Evolutionary conservation across 2,329 filamentous ascomycete species (phyloP).

Genomic region (Dryadomyces quercivorus): DNA sequence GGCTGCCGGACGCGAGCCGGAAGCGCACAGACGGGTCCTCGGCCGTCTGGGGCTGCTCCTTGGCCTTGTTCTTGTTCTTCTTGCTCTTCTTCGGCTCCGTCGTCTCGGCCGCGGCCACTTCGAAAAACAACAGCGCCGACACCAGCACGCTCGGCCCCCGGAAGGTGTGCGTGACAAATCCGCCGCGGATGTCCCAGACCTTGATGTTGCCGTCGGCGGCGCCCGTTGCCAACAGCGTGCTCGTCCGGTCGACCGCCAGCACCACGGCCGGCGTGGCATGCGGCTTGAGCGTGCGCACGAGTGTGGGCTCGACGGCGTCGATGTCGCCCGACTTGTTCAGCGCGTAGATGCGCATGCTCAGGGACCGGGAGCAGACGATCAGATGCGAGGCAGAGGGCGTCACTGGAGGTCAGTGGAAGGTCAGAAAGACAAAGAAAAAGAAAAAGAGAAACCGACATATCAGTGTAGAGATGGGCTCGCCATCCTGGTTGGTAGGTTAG

Average conservation of each 20-base stretch:
- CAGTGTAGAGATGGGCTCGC: slow-evolving; percentile 66
- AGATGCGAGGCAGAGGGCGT: slow-evolving; percentile 82
- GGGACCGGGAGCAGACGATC: slow-evolving; percentile 83
- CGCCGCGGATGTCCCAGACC: slow-evolving; percentile 86
- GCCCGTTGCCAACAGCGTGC: slow-evolving; percentile 83
- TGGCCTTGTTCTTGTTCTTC: slow-evolving; percentile 15
- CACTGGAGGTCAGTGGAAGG: slow-evolving; percentile 34
- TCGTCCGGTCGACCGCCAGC: slow-evolving; percentile 71
- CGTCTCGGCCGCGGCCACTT: slow-evolving; percentile 40
- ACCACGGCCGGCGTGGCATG: slow-evolving; percentile 85
- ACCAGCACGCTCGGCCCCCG: slow-evolving; percentile 85
- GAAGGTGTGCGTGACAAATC: slow-evolving; percentile 90
- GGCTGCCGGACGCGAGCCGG: slow-evolving; percentile 77
- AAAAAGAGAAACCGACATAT: slow-evolving; percentile 15
- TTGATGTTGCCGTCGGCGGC: slow-evolving; percentile 90
- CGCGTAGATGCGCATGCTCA: slow-evolving; percentile 86
- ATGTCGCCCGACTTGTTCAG: slow-evolving; percentile 48
- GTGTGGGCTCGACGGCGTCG: slow-evolving; percentile 48
- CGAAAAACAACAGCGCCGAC: slow-evolving; percentile 85
- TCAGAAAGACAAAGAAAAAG: not conserved
- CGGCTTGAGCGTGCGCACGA: slow-evolving; percentile 74
- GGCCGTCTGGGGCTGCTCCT: slow-evolving; percentile 16
- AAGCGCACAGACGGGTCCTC: slow-evolving; percentile 38
- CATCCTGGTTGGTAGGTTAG: slow-evolving; percentile 44
- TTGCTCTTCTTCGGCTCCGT: slow-evolving; percentile 27